Evolutionary conservation across 441 rosid species (phyloP).

Genomic region (Adansonia grandidieri): DNA sequence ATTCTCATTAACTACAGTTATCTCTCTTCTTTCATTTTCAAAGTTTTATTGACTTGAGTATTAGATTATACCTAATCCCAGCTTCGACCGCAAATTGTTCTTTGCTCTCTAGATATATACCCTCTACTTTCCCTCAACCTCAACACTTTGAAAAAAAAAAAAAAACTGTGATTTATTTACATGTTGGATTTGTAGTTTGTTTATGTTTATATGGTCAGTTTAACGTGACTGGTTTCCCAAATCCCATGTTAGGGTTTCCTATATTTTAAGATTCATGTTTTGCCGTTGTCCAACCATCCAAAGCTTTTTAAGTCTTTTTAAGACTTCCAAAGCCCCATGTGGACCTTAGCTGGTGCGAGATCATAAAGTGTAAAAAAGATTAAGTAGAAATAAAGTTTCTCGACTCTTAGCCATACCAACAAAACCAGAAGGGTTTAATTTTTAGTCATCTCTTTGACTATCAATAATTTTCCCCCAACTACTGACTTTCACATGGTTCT

Average conservation of each 20-base stretch:
- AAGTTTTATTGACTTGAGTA: too few relatives aligned
- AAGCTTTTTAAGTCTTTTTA: not conserved
- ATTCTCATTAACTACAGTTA: too few relatives aligned
- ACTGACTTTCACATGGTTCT: conserved; percentile 41
- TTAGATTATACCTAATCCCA: too few relatives aligned
- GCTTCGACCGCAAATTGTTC: too few relatives aligned
- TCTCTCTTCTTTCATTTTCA: too few relatives aligned
- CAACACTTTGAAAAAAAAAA: too few relatives aligned
- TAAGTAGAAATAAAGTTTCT: conserved; percentile 33
- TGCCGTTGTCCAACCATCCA: not conserved
- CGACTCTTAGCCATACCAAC: conserved; percentile 38
- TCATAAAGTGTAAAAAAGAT: not conserved
- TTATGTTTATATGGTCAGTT: not conserved
- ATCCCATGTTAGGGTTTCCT: conserved; percentile 16
- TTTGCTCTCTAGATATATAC: too few relatives aligned
- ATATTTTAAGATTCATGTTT: conserved; percentile 6
- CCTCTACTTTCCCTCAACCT: too few relatives aligned
- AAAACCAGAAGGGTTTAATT: conserved; percentile 31
- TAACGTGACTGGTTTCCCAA: not conserved
- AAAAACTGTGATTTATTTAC: too few relatives aligned
- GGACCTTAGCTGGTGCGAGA: conserved; percentile 52
- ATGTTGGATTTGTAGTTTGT: not conserved
- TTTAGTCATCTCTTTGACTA: conserved; percentile 37
- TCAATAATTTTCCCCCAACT: conserved; percentile 16
- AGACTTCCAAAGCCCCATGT: conserved; percentile 45